phyloP scores from a whole-genome alignment of 352 stramenopile species.

The Blastocystis sp. region DNA sequence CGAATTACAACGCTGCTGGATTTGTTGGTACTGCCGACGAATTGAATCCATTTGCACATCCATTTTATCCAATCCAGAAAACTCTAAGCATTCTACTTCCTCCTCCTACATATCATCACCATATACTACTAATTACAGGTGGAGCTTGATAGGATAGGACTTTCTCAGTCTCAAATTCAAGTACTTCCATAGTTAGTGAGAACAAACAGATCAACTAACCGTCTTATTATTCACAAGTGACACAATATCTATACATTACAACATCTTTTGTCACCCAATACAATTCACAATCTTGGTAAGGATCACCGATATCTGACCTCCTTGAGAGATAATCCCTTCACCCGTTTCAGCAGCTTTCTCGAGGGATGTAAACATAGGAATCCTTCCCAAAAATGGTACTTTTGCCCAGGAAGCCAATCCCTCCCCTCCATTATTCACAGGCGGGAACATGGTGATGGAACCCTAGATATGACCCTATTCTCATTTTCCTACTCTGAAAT shows the following conservation, averaged over 20 bases:
- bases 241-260: constrained; percentile 33
- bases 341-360: constrained; percentile 88
- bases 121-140: not conserved
- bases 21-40: not conserved
- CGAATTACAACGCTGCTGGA: not conserved
- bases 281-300: constrained; percentile 51
- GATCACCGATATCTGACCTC: not conserved
- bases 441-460: constrained; percentile 81
- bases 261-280: not conserved
- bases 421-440: constrained; percentile 75
- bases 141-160: constrained; percentile 30
- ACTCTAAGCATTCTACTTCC: not conserved
- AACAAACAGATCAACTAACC: constrained; percentile 33
- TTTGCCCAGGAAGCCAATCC: constrained; percentile 88
- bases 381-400: constrained; percentile 87
- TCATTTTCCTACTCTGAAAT: constrained; percentile 65
- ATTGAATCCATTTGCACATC: constrained; percentile 35
- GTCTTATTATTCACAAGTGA: constrained; percentile 28
- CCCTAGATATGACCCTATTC: constrained; percentile 66
- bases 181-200: constrained; percentile 26
- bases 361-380: constrained; percentile 93
- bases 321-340: constrained; percentile 69
- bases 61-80: not conserved
- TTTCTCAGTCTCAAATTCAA: not conserved
- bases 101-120: constrained; percentile 2